Evolutionary conservation across 257 asterid genomes (phyloP), one percentile per base, ranked within the genome.

Genomic region (Gardenia jasminoides): DNA sequence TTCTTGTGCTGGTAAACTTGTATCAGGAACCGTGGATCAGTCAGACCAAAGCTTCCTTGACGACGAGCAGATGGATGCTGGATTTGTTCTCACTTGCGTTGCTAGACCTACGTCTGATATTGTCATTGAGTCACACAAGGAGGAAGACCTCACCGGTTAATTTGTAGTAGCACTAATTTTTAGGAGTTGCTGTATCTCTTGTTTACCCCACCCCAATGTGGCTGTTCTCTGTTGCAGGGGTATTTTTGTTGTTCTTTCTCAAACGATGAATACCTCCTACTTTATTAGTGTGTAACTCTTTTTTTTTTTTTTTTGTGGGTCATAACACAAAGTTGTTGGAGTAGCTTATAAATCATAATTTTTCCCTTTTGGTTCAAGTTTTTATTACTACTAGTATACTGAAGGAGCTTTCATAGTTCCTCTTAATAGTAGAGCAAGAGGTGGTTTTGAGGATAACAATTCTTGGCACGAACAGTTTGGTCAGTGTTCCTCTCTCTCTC

Each of bases 1-100:
- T 72, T 86, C 94, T 17, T 94, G 97, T 84, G 94, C 92, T 58
- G 97, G 96, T 0, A 91, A 91, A 76, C 69, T 94, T 4, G 15
- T 86, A 8, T 26, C 71, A 41, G 97, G 98, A 12, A 19, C 0
- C 50, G 91, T 94, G 0, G 98, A 94, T 82, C 98, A 94, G 86
- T 70, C 92, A 26, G 98, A 94, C 76, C 74, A 76, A 0, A 91
- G 87, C 83, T 94, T 85, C 80, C 97, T 94, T 28, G 97, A 94
- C n/a, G 97, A 91, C 47, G 94, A 82, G 0, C 98, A 90, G 87
- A 58, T 92, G 0, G 80, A 1, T 0, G 71, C 11, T 0, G 96
- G 97, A 0, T 92, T 89, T 89, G 96, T 94, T 78, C 90, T 94
- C 56, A 94, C 97, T 0, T 92, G 98, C 67, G 83, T 85, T 15